phyloP scores from a whole-genome alignment of 2,329 filamentous ascomycete species.

The Stachybotrys chartarum region DNA sequence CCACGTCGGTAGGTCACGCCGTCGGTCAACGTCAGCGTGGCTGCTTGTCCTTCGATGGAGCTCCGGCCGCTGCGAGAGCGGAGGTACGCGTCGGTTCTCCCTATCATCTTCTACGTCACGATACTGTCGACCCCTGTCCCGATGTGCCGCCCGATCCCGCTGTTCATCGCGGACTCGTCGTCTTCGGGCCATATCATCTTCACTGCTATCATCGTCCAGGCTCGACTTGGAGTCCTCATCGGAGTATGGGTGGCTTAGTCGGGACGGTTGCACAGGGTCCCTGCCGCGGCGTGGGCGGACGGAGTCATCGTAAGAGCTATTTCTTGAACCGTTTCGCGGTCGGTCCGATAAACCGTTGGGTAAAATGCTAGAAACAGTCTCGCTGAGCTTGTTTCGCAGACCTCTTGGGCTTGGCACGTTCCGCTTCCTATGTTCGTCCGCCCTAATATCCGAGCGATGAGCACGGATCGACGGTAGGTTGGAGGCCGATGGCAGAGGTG shows the following conservation, averaged over 20 bases:
- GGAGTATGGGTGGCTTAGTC: conserved; percentile 33
- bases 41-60: conserved; percentile 39
- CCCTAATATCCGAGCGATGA: conserved; percentile 24
- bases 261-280: conserved; percentile 32
- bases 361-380: conserved; percentile 37
- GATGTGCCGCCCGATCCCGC: conserved; percentile 14
- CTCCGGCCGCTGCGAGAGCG: conserved; percentile 31
- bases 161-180: conserved; percentile 13
- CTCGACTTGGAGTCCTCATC: conserved; percentile 29
- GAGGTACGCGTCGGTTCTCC: conserved; percentile 23
- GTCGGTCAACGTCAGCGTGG: conserved; percentile 40
- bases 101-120: conserved; percentile 28
- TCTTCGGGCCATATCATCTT: conserved; percentile 21
- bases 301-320: conserved; percentile 21
- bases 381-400: conserved; percentile 35
- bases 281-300: conserved; percentile 27
- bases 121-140: conserved; percentile 28
- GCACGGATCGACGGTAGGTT: conserved; percentile 18
- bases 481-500: conserved; percentile 16
- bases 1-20: conserved; percentile 25
- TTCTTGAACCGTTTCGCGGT: conserved; percentile 27
- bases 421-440: conserved; percentile 29
- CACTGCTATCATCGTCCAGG: conserved; percentile 24
- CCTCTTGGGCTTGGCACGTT: conserved; percentile 29
- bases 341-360: conserved; percentile 28